Conservation (phyloP, 2,329 filamentous ascomycete species). For the Botryosphaeria dothidea region DNA sequence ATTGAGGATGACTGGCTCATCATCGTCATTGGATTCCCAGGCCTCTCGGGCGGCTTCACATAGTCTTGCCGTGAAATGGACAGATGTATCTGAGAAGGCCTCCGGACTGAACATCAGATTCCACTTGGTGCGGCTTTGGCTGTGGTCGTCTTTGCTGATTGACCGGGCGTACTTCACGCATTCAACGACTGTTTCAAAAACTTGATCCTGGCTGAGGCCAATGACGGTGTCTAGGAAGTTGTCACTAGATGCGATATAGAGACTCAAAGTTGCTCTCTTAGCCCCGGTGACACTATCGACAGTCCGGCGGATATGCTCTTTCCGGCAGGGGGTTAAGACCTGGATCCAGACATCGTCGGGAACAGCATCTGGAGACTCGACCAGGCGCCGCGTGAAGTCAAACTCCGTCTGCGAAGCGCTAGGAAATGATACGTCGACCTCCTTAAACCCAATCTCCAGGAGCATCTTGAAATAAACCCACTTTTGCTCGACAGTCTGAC, state of each 20-base stretch:
- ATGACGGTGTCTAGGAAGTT: constrained; percentile 94
- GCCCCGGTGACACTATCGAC: constrained; percentile 85
- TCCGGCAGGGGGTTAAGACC: constrained; percentile 87
- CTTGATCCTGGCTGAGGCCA: constrained; percentile 79
- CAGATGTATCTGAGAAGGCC: constrained; percentile 91
- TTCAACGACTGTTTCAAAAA: constrained; percentile 75
- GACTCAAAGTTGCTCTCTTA: constrained; percentile 92
- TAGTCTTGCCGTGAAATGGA: constrained; percentile 69
- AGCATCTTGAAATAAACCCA: constrained; percentile 95
- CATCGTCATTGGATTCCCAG: constrained; percentile 79
- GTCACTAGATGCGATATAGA: constrained; percentile 93
- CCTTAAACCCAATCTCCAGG: constrained; percentile 88
- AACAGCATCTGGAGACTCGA: constrained; percentile 79
- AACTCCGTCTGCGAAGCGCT: constrained; percentile 94
- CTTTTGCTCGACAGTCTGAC: constrained; percentile 76
- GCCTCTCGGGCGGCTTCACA: constrained; percentile 93
- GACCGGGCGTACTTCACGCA: constrained; percentile 85
- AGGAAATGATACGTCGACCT: constrained; percentile 95
- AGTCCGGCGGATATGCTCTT: constrained; percentile 85
- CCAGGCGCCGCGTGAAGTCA: constrained; percentile 85
- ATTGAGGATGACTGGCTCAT: constrained; percentile 94
- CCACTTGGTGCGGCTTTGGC: constrained; percentile 63
- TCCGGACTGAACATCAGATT: constrained; percentile 82
- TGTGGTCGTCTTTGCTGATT: constrained; percentile 78
- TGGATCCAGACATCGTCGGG: constrained; percentile 91